Evolutionary conservation across 164 flowering plant species (phyloP), one percentile per base, ranked within the genome.

Genomic region (Vitis cinerea): DNA sequence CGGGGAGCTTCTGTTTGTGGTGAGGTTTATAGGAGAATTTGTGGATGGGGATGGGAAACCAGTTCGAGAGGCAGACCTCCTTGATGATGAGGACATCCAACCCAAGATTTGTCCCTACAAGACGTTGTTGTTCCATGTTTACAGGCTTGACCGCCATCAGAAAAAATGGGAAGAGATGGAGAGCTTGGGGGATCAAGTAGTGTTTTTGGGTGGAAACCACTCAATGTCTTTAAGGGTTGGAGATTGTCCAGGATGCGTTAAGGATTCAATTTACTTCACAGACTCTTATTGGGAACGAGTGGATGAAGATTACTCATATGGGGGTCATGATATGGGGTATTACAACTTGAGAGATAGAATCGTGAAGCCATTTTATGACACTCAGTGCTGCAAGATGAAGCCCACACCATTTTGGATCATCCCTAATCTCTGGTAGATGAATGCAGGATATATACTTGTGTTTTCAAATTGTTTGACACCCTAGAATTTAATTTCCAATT

Each of bases 321-420:
- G 78, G 27, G 74, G 74, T 13, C 70, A 75, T 59, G 74, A 75
- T 23, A 47, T 75, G 30, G 78, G 78, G 2, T 16, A 66, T 4
- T 70, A 52, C 53, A 47, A 16, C 54, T 70, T 37, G 44, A 37
- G 6, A 37, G 44, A 37, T 0, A 37, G 44, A 37, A 3, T 3
- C 44, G 44, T 37, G 7, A 37, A 37, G 44, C 44, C 44, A 37
- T 37, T 3, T 37, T 4, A 37, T 6, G 44, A 37, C 7, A 37
- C 44, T 37, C 44, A 2, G 7, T 6, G 6, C 44, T 37, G 44
- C 44, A 37, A 37, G 44, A 37, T 37, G 44, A 3, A 37, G 44
- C 44, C 44, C 4, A 6, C 7, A 37, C 44, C 44, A 3, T 37
- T 37, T 37, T 37, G 7, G 44, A 6, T 3, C 4, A 6, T 4